phyloP scores from a whole-genome alignment of 176 grass and related monocot genomes.

The Carex kokanica region DNA sequence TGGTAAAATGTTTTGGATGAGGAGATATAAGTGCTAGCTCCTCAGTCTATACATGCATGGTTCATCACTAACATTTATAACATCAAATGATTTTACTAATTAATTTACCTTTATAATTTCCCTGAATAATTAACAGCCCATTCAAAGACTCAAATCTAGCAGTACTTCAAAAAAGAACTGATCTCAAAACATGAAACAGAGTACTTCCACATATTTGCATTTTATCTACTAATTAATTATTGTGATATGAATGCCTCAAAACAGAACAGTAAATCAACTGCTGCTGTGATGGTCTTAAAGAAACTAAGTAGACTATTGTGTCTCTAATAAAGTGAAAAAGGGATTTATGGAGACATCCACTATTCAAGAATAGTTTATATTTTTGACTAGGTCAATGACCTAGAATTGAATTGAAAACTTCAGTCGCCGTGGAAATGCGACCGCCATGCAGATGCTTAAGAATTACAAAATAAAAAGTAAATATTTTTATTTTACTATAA shows the following conservation, averaged over 20 bases:
- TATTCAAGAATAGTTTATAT: conserved; percentile 4
- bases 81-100: not conserved
- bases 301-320: not conserved
- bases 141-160: not conserved
- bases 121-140: not conserved
- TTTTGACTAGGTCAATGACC: conserved; percentile 10
- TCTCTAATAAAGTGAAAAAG: not conserved
- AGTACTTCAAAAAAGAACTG: not conserved
- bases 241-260: not conserved
- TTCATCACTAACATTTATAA: not conserved
- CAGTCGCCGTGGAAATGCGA: not conserved
- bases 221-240: not conserved
- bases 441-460: no score
- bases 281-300: not conserved
- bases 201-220: not conserved
- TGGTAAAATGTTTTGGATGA: not conserved
- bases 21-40: not conserved
- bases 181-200: not conserved
- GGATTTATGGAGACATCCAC: not conserved
- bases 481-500: no score
- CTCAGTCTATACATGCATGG: not conserved
- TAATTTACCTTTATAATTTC: no score
- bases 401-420: not conserved
- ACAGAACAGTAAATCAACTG: not conserved
- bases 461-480: no score